These are phyloP conservation scores for Alternaria triticimaculans DNA, from an alignment of 2,329 filamentous ascomycete genomes.

Conservation along the genomic window DNA sequence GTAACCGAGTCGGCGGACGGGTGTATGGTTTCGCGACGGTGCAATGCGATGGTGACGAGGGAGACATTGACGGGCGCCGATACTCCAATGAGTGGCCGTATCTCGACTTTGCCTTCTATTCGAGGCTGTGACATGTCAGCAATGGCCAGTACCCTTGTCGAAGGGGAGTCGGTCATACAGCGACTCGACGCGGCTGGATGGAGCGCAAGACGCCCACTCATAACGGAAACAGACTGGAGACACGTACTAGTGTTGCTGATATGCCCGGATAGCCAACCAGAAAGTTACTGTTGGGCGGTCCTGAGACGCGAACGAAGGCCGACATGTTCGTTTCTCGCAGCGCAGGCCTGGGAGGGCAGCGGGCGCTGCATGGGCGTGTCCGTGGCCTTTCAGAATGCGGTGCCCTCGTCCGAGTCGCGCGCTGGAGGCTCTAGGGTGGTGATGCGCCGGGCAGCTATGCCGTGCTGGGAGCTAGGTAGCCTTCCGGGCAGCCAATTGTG, in stretches of 20 bases:
- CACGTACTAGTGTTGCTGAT: conserved; percentile 90
- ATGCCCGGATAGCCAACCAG: conserved; percentile 97
- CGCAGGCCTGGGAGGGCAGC: conserved; percentile 43
- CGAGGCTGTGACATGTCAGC: conserved; percentile 70
- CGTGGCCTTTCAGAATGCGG: conserved; percentile 22
- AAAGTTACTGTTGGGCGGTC: conserved; percentile 95
- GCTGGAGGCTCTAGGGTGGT: conserved; percentile 1
- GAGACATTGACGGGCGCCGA: conserved; percentile 91
- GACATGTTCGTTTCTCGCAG: conserved; percentile 54
- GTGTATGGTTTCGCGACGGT: conserved; percentile 94
- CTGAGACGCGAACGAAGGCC: conserved; percentile 93
- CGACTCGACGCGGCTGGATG: background rate
- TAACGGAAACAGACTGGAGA: background rate
- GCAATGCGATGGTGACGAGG: conserved; percentile 90
- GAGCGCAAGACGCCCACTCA: conserved; percentile 6
- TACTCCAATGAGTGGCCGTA: conserved; percentile 82
- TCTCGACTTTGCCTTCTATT: conserved; percentile 97
- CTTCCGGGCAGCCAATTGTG: conserved; percentile 31
- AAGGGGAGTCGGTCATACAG: conserved; percentile 5
- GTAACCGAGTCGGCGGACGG: conserved; percentile 93
- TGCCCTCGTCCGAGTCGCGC: conserved; percentile 10
- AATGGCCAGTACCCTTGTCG: conserved; percentile 11
- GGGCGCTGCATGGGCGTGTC: conserved; percentile 46
- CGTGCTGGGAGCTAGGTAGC: conserved; percentile 25
- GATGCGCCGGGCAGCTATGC: conserved; percentile 15